Conservation (phyloP, 257 asterid species). For the Solanum neorickii region DNA sequence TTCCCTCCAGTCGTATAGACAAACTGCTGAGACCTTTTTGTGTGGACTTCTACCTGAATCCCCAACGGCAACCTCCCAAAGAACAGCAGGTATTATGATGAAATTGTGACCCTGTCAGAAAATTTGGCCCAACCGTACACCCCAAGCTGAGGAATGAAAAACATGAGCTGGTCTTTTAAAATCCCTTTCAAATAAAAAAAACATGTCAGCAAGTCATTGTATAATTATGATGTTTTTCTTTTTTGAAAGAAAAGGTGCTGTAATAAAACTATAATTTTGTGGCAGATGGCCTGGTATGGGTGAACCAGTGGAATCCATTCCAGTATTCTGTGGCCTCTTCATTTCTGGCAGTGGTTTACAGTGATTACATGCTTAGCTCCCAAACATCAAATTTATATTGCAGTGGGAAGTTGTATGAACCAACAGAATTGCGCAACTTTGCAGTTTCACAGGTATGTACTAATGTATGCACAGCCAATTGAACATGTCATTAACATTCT, state of each 20-base stretch:
- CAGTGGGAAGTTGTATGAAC: conserved; percentile 23
- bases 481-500: not conserved
- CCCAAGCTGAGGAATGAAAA: not conserved
- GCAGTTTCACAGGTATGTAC: conserved; percentile 37
- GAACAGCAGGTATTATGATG: conserved; percentile 33
- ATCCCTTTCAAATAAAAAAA: not conserved
- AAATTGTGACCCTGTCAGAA: not conserved
- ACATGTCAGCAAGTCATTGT: not conserved
- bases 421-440: conserved; percentile 30
- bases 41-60: conserved; percentile 58
- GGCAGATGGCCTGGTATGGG: conserved; percentile 57
- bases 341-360: conserved; percentile 48
- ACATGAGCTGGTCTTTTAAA: not conserved
- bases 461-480: not conserved
- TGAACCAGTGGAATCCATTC: conserved; percentile 30
- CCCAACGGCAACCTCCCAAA: conserved; percentile 16
- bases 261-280: not conserved
- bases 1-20: conserved; percentile 42
- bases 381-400: conserved; percentile 33
- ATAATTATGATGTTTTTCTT: not conserved
- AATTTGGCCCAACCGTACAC: not conserved
- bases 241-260: not conserved
- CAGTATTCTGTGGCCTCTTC: conserved; percentile 59
- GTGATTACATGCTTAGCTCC: conserved; percentile 58
- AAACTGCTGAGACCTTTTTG: conserved; percentile 42